A percentile compares a stretch with the other conserved stretches of the same genome.
phyloP scores from a whole-genome alignment of 768 basidiomycete genomes.

The Mycena amicta region DNA sequence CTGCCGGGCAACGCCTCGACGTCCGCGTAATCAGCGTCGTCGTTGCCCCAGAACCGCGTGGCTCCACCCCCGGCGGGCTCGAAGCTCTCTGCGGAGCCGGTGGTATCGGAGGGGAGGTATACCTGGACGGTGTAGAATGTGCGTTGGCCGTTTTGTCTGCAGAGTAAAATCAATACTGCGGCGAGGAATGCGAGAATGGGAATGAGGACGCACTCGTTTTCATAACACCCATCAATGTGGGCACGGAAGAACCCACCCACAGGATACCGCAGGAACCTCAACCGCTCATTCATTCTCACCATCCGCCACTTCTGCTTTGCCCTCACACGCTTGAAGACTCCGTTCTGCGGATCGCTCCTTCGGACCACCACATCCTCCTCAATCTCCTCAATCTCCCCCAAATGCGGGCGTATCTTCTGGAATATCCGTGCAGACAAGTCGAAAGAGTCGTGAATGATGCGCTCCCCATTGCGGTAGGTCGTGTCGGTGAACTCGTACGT shows the following conservation, averaged over 20 bases:
- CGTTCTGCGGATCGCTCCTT: neutral
- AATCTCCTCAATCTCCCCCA: slow-evolving; percentile 15
- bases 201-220: slow-evolving; percentile 1
- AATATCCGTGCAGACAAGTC: slow-evolving; percentile 11
- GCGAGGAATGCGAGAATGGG: neutral
- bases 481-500: slow-evolving; percentile 6
- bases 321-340: neutral
- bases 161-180: neutral
- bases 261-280: slow-evolving; percentile 18
- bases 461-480: slow-evolving; percentile 16
- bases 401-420: slow-evolving; percentile 12
- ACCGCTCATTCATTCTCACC: slow-evolving; percentile 19
- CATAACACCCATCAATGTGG: slow-evolving; percentile 10
- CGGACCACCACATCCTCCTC: slow-evolving; percentile 5
- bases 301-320: slow-evolving; percentile 21
- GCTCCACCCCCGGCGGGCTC: slow-evolving; percentile 10
- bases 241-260: slow-evolving; percentile 13
- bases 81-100: slow-evolving; percentile 14
- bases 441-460: slow-evolving; percentile 20
- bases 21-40: slow-evolving; percentile 5
- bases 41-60: slow-evolving; percentile 14
- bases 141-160: slow-evolving; percentile 3
- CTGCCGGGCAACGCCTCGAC: slow-evolving; percentile 16
- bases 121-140: slow-evolving; percentile 22
- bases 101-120: slow-evolving; percentile 19